A percentile compares a stretch with the other conserved stretches of the same genome.
These are phyloP conservation scores for Lupinus albus DNA, from an alignment of 306 rosid species.

Conservation along the genomic window DNA sequence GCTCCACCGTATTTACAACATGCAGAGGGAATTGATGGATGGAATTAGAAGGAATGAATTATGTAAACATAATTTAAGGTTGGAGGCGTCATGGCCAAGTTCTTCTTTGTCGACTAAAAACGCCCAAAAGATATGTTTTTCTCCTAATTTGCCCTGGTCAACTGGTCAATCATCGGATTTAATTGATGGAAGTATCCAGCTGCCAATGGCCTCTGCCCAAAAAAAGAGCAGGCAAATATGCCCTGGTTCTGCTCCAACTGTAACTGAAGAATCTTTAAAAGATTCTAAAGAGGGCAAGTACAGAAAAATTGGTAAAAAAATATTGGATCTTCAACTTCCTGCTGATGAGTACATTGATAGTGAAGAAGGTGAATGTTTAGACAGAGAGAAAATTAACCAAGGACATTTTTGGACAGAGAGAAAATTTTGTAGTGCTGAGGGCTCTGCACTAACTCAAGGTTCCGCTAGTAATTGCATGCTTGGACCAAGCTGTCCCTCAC, in stretches of 20 bases:
- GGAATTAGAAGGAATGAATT: slow-evolving; percentile 58
- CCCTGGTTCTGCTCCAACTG: slow-evolving; percentile 38
- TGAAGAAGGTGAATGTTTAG: slow-evolving; percentile 50
- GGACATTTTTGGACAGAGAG: slow-evolving; percentile 35
- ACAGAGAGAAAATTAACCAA: slow-evolving; percentile 44
- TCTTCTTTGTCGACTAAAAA: slow-evolving; percentile 39
- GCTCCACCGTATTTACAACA: slow-evolving; percentile 78
- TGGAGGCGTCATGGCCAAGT: slow-evolving; percentile 53
- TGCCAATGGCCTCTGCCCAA: slow-evolving; percentile 46
- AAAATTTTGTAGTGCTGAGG: slow-evolving; percentile 24
- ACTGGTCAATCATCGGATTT: slow-evolving; percentile 45
- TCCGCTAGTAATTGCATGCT: slow-evolving; percentile 30
- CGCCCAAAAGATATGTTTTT: slow-evolving; percentile 39
- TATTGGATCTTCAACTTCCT: slow-evolving; percentile 83
- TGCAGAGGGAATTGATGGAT: slow-evolving; percentile 74
- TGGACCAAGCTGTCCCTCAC: slow-evolving; percentile 43
- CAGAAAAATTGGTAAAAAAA: slow-evolving; percentile 60
- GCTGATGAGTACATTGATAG: slow-evolving; percentile 66
- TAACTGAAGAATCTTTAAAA: slow-evolving; percentile 39
- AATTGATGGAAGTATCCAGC: slow-evolving; percentile 37
- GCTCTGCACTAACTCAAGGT: slow-evolving; percentile 37
- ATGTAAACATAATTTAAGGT: slow-evolving; percentile 35
- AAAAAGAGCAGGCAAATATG: slow-evolving; percentile 46
- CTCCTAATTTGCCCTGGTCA: slow-evolving; percentile 49
- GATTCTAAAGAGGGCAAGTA: slow-evolving; percentile 47